A percentile compares a stretch with the other conserved stretches of the same genome.
These are phyloP conservation scores for Phoma sp. DNA, from an alignment of 2,329 filamentous ascomycete genomes.

Conservation along the genomic window DNA sequence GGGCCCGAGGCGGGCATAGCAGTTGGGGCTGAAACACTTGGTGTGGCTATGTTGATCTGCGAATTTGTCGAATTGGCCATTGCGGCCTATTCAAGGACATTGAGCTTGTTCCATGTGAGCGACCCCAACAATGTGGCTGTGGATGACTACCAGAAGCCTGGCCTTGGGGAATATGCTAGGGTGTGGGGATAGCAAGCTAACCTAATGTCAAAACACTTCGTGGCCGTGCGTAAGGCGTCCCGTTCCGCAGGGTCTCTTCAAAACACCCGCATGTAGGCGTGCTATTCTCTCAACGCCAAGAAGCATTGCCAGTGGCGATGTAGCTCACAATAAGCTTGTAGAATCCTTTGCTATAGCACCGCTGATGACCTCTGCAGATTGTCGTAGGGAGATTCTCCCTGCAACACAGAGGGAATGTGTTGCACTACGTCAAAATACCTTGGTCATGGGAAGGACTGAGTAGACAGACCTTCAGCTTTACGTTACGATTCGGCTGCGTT, in stretches of 20 bases:
- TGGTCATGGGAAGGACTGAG: no score
- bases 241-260: not conserved
- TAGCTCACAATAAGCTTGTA: no score
- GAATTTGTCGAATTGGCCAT: not conserved
- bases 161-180: not conserved
- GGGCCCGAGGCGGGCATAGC: constrained; percentile 6
- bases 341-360: no score
- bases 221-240: constrained; percentile 8
- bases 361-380: no score
- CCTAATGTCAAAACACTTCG: not conserved
- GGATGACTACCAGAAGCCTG: constrained; percentile 6
- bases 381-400: no score
- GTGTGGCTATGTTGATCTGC: constrained; percentile 6
- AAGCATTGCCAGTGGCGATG: no score
- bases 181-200: constrained; percentile 4
- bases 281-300: no score
- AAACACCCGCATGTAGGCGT: not conserved
- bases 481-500: no score
- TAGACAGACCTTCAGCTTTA: no score
- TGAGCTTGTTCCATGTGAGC: not conserved
- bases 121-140: not conserved
- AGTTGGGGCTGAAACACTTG: constrained; percentile 8
- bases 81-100: no score
- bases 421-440: no score
- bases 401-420: no score